Conservation (phyloP, 768 basidiomycete species). For the Boletellus ananas region DNA sequence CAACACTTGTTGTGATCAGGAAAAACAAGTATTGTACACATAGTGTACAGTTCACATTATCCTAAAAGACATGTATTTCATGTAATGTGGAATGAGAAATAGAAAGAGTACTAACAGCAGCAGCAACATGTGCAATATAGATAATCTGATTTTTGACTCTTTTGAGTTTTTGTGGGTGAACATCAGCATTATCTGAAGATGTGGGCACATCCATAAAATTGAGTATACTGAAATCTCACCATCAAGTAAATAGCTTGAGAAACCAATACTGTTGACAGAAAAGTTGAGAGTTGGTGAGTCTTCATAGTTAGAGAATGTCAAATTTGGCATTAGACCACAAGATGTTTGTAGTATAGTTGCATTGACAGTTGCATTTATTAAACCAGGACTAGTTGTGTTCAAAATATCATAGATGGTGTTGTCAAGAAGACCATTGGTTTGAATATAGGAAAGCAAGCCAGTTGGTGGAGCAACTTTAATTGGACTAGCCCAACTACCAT, state of each 20-base stretch:
- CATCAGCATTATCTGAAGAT: too few species aligned
- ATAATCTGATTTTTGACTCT: not conserved
- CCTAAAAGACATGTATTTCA: not conserved
- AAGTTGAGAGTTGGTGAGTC: not conserved
- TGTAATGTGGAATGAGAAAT: not conserved
- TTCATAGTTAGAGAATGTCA: not conserved
- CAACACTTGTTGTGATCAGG: conserved; percentile 7
- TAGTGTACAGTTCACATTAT: not conserved
- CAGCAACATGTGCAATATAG: not conserved
- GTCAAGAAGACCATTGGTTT: conserved; percentile 6
- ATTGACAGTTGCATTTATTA: conserved; percentile 9
- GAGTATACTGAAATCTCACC: not conserved
- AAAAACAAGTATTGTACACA: conserved; percentile 4
- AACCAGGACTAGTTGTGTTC: not conserved
- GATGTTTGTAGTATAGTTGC: conserved; percentile 5
- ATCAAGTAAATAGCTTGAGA: not conserved
- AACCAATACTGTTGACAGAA: not conserved
- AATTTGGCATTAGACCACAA: conserved; percentile 11
- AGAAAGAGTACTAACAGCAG: not conserved
- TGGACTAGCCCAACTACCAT: not conserved
- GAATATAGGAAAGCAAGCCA: not conserved
- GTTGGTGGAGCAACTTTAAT: not conserved
- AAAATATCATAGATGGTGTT: conserved; percentile 14
- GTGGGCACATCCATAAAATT: too few species aligned
- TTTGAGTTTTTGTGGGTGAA: not conserved